A percentile compares a stretch with the other conserved stretches of the same genome.
These are phyloP conservation scores for Lactifluus pinguis DNA, from an alignment of 768 basidiomycete genomes.

Conservation along the genomic window DNA sequence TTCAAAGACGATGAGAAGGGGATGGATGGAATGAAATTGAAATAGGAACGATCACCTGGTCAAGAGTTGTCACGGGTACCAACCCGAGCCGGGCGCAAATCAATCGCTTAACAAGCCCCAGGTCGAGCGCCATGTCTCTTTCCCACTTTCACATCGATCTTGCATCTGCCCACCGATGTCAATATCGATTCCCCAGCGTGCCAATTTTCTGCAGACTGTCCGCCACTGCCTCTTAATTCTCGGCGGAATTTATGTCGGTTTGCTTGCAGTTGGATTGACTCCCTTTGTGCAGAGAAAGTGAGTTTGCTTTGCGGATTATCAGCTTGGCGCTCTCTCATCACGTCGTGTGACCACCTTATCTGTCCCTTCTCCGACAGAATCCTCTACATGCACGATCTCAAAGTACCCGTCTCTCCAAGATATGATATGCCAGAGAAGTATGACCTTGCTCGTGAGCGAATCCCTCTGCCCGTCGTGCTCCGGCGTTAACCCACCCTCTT, in stretches of 20 bases:
- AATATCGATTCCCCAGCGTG: not conserved
- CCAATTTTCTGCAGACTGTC: slow-evolving; percentile 21
- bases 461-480: not conserved
- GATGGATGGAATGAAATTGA: not conserved
- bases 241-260: slow-evolving; percentile 43
- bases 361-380: slow-evolving; percentile 26
- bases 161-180: not conserved
- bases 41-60: not conserved
- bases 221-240: slow-evolving; percentile 29
- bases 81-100: too few relatives aligned
- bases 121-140: too few relatives aligned
- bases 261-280: slow-evolving; percentile 42
- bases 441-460: slow-evolving; percentile 65
- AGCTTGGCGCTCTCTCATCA: not conserved
- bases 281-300: slow-evolving; percentile 67
- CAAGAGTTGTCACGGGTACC: too few relatives aligned
- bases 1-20: too few relatives aligned
- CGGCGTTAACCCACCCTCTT: not conserved
- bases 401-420: slow-evolving; percentile 51
- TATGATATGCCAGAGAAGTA: slow-evolving; percentile 67
- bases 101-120: too few relatives aligned
- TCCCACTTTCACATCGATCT: not conserved
- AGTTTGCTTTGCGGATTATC: slow-evolving; percentile 25
- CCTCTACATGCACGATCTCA: slow-evolving; percentile 60
- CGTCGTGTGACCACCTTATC: slow-evolving; percentile 24